Conservation (phyloP, 208 protist species). For the Novymonas esmeraldas region DNA sequence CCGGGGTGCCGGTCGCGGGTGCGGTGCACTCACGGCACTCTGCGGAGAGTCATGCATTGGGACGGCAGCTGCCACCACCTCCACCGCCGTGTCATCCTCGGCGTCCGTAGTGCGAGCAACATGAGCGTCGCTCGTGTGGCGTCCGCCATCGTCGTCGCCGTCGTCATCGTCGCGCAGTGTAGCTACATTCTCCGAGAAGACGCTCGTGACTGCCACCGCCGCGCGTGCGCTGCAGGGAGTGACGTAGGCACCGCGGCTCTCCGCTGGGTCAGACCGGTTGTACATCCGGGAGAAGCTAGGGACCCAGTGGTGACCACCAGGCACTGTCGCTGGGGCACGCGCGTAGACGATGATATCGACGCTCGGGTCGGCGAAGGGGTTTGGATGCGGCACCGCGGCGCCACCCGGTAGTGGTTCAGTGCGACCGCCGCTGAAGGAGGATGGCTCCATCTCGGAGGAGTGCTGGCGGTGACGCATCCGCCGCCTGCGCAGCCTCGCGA, state of each 20-base stretch:
- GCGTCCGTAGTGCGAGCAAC: no score
- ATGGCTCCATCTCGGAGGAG: not conserved
- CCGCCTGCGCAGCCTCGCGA: not conserved
- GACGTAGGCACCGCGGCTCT: not conserved
- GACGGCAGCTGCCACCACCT: no score
- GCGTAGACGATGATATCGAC: not conserved
- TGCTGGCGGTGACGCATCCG: not conserved
- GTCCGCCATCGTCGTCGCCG: no score
- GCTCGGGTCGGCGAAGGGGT: slow-evolving; percentile 1
- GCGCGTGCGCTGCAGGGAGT: no score
- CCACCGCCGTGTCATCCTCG: no score
- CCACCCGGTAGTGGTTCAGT: not conserved
- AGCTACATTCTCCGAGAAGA: no score
- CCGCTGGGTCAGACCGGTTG: not conserved
- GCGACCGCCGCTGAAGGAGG: not conserved
- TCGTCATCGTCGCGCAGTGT: no score
- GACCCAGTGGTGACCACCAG: slow-evolving; percentile 7
- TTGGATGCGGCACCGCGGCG: not conserved
- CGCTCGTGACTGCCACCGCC: no score
- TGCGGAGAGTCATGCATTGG: no score
- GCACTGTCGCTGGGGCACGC: not conserved
- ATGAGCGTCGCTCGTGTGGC: no score
- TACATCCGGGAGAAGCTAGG: slow-evolving; percentile 2
- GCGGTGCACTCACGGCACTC: not conserved
- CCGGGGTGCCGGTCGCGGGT: not conserved